Percentiles rank a stretch among this genome's conserved stretches.
phyloP scores from a whole-genome alignment of 257 asterid genomes.

The Cynanchum wilfordii region DNA sequence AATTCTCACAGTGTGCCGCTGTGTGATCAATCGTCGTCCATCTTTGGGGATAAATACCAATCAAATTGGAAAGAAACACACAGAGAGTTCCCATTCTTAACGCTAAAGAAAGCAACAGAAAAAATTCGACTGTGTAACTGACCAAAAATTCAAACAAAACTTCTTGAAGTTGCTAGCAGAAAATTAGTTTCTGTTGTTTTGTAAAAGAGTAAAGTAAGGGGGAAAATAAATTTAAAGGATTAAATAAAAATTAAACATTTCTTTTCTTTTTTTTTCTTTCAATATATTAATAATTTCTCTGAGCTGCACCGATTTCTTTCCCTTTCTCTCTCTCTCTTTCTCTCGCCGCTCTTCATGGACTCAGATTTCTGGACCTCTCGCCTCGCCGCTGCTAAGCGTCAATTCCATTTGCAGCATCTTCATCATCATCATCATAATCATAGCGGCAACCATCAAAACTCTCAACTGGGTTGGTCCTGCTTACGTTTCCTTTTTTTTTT shows the following conservation, averaged over 20 bases:
- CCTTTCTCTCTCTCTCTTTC: slow-evolving; percentile 11
- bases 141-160: too few relatives aligned
- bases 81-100: too few relatives aligned
- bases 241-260: not conserved
- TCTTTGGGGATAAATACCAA: too few relatives aligned
- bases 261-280: not conserved
- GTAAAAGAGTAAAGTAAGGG: not conserved
- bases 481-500: not conserved
- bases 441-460: slow-evolving; percentile 22
- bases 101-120: too few relatives aligned
- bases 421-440: slow-evolving; percentile 33
- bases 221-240: too few relatives aligned
- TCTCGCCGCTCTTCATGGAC: slow-evolving; percentile 43
- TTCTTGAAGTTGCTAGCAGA: too few relatives aligned
- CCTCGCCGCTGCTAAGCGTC: slow-evolving; percentile 75
- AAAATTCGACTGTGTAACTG: too few relatives aligned
- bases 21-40: too few relatives aligned
- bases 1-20: too few relatives aligned
- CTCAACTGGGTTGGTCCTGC: slow-evolving; percentile 53
- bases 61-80: too few relatives aligned
- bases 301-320: slow-evolving; percentile 13
- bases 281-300: slow-evolving; percentile 8
- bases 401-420: slow-evolving; percentile 51
- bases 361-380: slow-evolving; percentile 76
- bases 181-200: not conserved